phyloP scores from a whole-genome alignment of 352 stramenopile species.

The Pythium vanterpoolii region DNA sequence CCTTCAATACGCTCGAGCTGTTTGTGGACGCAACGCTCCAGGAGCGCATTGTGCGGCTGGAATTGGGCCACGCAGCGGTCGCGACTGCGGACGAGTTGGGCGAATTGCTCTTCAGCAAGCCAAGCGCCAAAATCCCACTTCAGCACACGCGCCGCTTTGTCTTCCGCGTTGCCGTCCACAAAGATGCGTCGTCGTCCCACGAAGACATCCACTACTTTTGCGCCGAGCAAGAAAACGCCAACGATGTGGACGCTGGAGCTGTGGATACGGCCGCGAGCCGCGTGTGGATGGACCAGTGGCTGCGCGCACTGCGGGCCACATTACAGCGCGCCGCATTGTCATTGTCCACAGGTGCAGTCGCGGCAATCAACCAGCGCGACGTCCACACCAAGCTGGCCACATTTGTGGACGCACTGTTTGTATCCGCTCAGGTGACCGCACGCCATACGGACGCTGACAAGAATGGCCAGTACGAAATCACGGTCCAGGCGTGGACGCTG shows the following conservation, averaged over 20 bases:
- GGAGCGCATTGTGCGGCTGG: conserved; percentile 38
- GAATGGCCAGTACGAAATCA: conserved; percentile 42
- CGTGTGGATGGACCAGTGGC: conserved; percentile 44
- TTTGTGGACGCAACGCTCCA: conserved; percentile 46
- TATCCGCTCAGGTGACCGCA: conserved; percentile 38
- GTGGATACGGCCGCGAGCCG: conserved; percentile 37
- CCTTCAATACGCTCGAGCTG: conserved; percentile 56
- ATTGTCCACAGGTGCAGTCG: not conserved
- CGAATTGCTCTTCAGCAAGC: conserved; percentile 29
- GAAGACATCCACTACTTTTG: conserved; percentile 49
- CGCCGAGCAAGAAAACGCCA: conserved; percentile 24
- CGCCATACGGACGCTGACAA: conserved; percentile 24
- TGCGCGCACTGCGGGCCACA: conserved; percentile 34
- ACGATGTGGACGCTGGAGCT: conserved; percentile 1
- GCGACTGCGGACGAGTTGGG: conserved; percentile 55
- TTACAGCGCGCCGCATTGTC: conserved; percentile 1
- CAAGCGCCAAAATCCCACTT: conserved; percentile 25
- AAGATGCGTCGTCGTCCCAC: not conserved
- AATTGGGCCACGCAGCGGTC: conserved; percentile 42
- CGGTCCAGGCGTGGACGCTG: conserved; percentile 59
- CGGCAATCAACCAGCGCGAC: conserved; percentile 29
- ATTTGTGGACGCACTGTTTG: conserved; percentile 51
- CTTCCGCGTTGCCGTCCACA: conserved; percentile 40
- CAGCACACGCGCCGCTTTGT: conserved; percentile 69
- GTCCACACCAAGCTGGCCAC: conserved; percentile 37